Evolutionary conservation across 768 basidiomycete genomes (phyloP), one percentile per base, ranked within the genome.

Genomic region (Phallus indusiatus): DNA sequence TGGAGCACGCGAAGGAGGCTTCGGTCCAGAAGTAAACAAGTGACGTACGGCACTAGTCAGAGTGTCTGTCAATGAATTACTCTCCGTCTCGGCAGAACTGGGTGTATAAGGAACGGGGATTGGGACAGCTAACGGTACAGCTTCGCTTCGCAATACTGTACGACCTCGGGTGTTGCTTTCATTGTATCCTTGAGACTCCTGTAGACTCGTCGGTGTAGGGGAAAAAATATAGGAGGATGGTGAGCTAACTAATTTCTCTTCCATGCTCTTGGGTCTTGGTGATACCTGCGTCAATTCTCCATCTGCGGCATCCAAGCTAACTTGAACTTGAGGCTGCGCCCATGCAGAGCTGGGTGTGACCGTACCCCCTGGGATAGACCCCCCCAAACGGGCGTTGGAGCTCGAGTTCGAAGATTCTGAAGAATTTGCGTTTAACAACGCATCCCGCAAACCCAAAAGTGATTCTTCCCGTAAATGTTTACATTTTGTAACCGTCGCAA

Each of bases 401-500:
- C 47, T 42, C 28, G 21, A n/a, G 22, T 10, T 42, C 9, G 60
- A 35, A 18, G 59, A 60, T 34, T 79, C 78, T 11, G 67, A 64
- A 5, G 78, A 74, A 0, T 73, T 68, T 62, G 80, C 81, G 58
- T 82, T 78, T 12, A 84, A 75, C 5, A 88, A 70, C 9, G 85
- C 85, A 34, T 85, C 84, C 1, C 83, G 74, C 12, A 89, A 71
- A 0, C 81, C 78, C 6, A 85, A 69, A 0, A 86, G 64, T 0
- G 83, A 75, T 0, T 77, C 74, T 62, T 88, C 86, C 17, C 79
- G 76, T 0, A 82, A 78, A 62, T 84, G 78, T 59, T 85, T 83
- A 65, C 82, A 86, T 11, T 86, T 72, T 28, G 76, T 78, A 59
- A 86, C 79, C 12, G 81, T 75, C 0, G 83, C 78, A 0, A 83